Evolutionary conservation across 164 flowering plant genomes (phyloP), one percentile per base, ranked within the genome.

Genomic region (Vitis riparia): DNA sequence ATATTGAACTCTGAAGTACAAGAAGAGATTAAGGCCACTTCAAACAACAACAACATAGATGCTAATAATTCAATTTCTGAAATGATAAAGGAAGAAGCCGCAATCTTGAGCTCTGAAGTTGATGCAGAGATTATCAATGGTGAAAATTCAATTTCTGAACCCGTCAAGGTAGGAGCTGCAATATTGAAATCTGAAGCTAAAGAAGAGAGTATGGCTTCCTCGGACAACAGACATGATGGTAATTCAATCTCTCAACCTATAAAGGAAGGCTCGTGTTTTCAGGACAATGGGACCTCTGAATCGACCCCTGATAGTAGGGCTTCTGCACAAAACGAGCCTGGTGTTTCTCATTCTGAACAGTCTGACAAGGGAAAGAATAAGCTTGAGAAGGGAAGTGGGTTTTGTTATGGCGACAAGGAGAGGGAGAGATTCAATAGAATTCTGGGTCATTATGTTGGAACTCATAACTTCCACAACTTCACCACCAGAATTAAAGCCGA

Each of bases 381-480:
- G 59, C 7, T 48, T 5, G 66, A 14, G 55, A 78, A 76, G 60
- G 76, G 66, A 75, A 81, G 81, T 49, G 80, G 23, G 29, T 93
- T 91, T 74, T 70, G 73, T 68, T 96, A 93, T 67, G 95, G 92
- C 1, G 97, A 89, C 73, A 64, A 81, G 80, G 95, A 86, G 80
- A 96, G 53, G 79, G 90, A 88, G 73, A 89, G 91, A 81, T 90
- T 96, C 66, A 93, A 90, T 65, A 77, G 89, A 72, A 89, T 91
- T 70, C 79, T 95, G 72, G 83, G 81, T 59, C 62, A 71, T 55
- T 95, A 84, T 66, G 91, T 83, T 15, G 99, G 99, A 17, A 90
- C 97, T 11, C 98, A 96, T 64, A 96, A 96, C 67, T 96, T 93
- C 75, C 98, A 91, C 58, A 96, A 96, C 67, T 91, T 89, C 70